These are phyloP conservation scores for Globisporangium viniferum DNA, from an alignment of 352 stramenopile genomes.

Conservation along the genomic window DNA sequence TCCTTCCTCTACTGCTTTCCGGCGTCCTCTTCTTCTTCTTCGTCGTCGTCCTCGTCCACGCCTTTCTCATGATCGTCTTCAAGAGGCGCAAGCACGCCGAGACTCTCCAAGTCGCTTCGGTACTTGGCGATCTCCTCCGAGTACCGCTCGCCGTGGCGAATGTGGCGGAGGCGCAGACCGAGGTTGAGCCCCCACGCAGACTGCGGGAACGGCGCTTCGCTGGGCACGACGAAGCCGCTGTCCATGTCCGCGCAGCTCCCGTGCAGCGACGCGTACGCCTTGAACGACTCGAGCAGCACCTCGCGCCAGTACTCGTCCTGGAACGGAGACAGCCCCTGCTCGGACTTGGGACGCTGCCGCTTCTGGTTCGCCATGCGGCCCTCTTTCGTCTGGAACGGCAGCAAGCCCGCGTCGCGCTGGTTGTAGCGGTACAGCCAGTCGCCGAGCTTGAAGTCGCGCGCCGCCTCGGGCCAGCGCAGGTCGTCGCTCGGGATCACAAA, in stretches of 20 bases:
- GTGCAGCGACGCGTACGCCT: slow-evolving; percentile 45
- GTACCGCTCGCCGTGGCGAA: slow-evolving; percentile 67
- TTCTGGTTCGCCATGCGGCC: slow-evolving; percentile 16
- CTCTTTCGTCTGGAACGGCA: slow-evolving; percentile 43
- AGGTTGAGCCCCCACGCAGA: slow-evolving; percentile 70
- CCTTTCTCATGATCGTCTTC: background rate
- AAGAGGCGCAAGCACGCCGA: slow-evolving; percentile 11
- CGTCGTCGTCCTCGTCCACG: background rate
- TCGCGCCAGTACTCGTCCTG: slow-evolving; percentile 75
- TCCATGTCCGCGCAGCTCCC: slow-evolving; percentile 57
- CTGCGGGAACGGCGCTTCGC: slow-evolving; percentile 46
- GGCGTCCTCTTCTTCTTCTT: background rate
- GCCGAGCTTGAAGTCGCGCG: slow-evolving; percentile 84
- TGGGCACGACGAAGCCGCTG: slow-evolving; percentile 56
- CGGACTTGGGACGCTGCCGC: slow-evolving; percentile 15
- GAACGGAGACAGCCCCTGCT: slow-evolving; percentile 32
- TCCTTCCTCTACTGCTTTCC: background rate
- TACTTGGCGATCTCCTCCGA: slow-evolving; percentile 61
- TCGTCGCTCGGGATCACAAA: slow-evolving; percentile 78
- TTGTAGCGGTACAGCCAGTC: slow-evolving; percentile 78
- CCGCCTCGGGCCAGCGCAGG: slow-evolving; percentile 79
- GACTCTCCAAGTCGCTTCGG: slow-evolving; percentile 28
- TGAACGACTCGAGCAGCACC: slow-evolving; percentile 60
- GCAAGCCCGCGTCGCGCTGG: slow-evolving; percentile 29
- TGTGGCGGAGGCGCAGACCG: slow-evolving; percentile 58